Evolutionary conservation across 1,284 basidiomycete genomes (phyloP), one percentile per base, ranked within the genome.

Genomic region (Xerocomus nothofagi): DNA sequence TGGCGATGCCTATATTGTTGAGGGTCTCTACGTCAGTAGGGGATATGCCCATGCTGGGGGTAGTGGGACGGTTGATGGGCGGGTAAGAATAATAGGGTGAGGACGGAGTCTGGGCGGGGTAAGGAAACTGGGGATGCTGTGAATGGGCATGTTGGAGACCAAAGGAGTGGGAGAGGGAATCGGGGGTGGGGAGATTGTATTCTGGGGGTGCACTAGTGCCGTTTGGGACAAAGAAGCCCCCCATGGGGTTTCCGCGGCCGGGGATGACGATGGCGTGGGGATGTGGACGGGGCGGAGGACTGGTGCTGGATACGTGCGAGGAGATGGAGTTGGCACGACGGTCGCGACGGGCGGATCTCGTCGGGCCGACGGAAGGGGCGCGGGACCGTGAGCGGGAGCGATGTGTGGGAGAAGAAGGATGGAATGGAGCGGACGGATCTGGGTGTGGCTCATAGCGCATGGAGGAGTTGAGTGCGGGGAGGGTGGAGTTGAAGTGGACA

Each of bases 231-330:
- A 69, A 69, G 51, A 68, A 69, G 41, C 58, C 63, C 0, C 65
- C 66, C 64, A 69, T 66, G 37, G 61, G 3, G 47, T 55, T 59
- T 47, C 53, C 55, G 33, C 65, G 55, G 24, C 74, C 71, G 1
- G 82, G 83, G 54, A 84, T 86, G 47, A 84, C 71, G 59, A 85
- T 82, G 15, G 80, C 80, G 57, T 78, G 76, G 0, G 75, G 72
- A 32, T 66, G 65, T 1, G 67, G 67, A 21, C 68, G 67, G 21
- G 75, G 75, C 14, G 76, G 76, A 30, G 75, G 73, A 36, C 70
- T 70, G 12, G 74, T 74, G 37, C 72, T 69, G 49, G 77, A 76
- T 14, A 84, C 72, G 56, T 75, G 51, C 54, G 74, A 53, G 65
- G 71, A 78, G 29, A 84, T 73, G 59, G 75, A 77, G 56, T 77